Conservation (phyloP, 2,329 filamentous ascomycete species). For the Massarina eburnea region DNA sequence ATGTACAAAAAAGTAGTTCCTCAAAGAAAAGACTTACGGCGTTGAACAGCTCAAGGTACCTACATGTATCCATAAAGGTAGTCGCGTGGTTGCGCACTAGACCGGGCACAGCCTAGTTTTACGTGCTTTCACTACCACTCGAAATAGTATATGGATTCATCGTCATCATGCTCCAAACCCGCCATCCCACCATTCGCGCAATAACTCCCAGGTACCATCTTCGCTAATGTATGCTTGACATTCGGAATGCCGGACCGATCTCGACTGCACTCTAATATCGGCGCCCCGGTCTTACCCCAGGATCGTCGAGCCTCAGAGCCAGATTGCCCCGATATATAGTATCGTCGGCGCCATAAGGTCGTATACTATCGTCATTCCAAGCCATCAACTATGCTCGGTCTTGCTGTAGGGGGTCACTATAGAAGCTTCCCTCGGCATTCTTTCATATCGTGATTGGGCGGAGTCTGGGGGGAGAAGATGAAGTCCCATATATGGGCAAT, state of each 20-base stretch:
- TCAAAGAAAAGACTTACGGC: no score
- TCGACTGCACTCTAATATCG: slow-evolving; percentile 9
- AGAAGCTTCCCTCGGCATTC: slow-evolving; percentile 22
- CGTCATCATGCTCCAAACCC: no score
- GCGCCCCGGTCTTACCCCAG: slow-evolving; percentile 11
- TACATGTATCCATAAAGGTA: no score
- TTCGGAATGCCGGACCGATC: not conserved
- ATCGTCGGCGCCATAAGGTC: slow-evolving; percentile 7
- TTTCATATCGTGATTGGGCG: slow-evolving; percentile 19
- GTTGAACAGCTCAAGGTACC: no score
- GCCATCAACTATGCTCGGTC: not conserved
- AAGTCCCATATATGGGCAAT: slow-evolving; percentile 16
- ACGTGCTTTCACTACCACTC: no score
- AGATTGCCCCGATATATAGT: slow-evolving; percentile 15
- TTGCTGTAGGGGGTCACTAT: slow-evolving; percentile 24
- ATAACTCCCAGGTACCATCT: not conserved
- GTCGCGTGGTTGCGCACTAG: no score
- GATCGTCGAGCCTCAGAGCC: slow-evolving; percentile 16
- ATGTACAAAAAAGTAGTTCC: no score
- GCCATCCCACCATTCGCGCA: not conserved
- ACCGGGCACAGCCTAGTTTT: no score
- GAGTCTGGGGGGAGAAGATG: slow-evolving; percentile 14
- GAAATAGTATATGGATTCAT: no score
- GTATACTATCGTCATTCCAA: slow-evolving; percentile 12
- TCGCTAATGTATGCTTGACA: not conserved